Conservation (phyloP, 257 asterid species). For the Thymus quinquecostatus region DNA sequence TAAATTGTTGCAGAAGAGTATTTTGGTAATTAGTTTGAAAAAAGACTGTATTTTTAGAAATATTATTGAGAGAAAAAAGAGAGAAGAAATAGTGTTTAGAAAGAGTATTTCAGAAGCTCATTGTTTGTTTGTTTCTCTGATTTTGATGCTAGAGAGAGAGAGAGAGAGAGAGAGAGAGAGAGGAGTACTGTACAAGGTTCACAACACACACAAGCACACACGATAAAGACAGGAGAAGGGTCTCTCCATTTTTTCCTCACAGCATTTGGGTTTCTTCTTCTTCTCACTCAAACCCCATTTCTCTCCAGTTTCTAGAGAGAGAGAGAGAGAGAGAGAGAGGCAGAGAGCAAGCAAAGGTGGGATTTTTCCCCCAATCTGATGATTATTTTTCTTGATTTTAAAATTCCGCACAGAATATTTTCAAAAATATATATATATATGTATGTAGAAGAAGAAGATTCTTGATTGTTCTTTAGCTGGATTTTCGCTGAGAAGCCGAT, state of each 20-base stretch:
- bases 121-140: slow-evolving; percentile 55
- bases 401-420: not conserved
- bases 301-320: slow-evolving; percentile 42
- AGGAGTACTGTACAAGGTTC: slow-evolving; percentile 54
- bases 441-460: not conserved
- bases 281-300: slow-evolving; percentile 45
- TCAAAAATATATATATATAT: not conserved
- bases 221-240: slow-evolving; percentile 44
- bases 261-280: slow-evolving; percentile 40
- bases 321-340: slow-evolving; percentile 44
- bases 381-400: too few relatives aligned
- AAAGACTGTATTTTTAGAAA: not conserved
- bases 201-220: slow-evolving; percentile 44
- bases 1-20: too few relatives aligned
- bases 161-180: slow-evolving; percentile 45
- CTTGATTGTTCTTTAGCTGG: slow-evolving; percentile 20
- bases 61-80: not conserved
- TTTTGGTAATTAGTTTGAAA: too few relatives aligned
- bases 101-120: slow-evolving; percentile 69
- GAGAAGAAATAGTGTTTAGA: slow-evolving; percentile 19
- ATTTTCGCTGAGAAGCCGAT: slow-evolving; percentile 6
- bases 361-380: slow-evolving; percentile 7
- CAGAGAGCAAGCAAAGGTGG: slow-evolving; percentile 46
- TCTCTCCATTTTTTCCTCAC: slow-evolving; percentile 39
- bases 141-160: slow-evolving; percentile 63